Evolutionary conservation across 768 basidiomycete genomes (phyloP).

Genomic region (Paxillus rubicundulus): DNA sequence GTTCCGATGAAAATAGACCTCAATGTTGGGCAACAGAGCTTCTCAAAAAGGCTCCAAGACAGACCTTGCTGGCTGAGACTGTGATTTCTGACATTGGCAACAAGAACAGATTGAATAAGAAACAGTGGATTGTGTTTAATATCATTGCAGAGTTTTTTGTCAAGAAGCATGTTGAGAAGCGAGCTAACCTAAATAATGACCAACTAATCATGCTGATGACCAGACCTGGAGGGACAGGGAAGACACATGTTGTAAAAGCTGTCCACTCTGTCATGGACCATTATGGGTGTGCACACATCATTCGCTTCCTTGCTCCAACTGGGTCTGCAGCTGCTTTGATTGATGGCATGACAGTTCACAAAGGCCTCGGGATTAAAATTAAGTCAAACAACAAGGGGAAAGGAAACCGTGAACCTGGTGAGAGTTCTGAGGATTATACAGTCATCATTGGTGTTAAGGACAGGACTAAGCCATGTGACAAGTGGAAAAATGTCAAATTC

Average conservation of each 20-base stretch:
- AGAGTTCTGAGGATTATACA: background rate
- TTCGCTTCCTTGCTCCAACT: slow-evolving; percentile 30
- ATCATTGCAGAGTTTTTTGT: no score
- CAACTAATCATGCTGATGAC: slow-evolving; percentile 17
- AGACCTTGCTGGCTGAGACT: no score
- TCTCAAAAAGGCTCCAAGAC: no score
- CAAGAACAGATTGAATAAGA: no score
- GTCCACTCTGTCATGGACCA: slow-evolving; percentile 20
- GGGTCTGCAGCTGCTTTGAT: slow-evolving; percentile 31
- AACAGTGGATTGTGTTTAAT: no score
- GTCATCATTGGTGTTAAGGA: background rate
- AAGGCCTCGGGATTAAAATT: slow-evolving; percentile 21
- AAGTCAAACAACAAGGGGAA: slow-evolving; percentile 15
- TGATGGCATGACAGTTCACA: slow-evolving; percentile 30
- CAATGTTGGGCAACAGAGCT: no score
- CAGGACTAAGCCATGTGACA: background rate
- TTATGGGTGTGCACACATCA: slow-evolving; percentile 18
- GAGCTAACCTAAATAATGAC: no score
- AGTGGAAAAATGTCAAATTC: background rate
- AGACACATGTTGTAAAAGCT: slow-evolving; percentile 31
- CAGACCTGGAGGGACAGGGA: slow-evolving; percentile 35
- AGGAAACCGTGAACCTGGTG: background rate
- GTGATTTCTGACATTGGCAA: no score
- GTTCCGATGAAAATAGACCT: no score
- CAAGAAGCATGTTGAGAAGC: no score